Conservation (phyloP, 1,284 basidiomycete species). For the Boletellus deceptivus region DNA sequence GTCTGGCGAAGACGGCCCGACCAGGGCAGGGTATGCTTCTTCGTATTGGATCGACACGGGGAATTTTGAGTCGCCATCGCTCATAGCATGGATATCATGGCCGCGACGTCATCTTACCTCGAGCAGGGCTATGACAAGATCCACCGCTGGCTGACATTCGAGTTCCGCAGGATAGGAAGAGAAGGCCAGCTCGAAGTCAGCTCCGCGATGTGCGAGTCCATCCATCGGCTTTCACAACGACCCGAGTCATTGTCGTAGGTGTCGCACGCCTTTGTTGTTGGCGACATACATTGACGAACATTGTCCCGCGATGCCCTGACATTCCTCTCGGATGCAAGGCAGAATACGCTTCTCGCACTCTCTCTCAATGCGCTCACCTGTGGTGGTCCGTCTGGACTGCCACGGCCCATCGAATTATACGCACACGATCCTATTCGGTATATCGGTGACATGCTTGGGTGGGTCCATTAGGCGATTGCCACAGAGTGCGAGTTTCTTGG, state of each 20-base stretch:
- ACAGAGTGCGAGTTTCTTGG: slow-evolving; percentile 91
- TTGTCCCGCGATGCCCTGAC: slow-evolving; percentile 69
- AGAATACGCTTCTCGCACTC: slow-evolving; percentile 71
- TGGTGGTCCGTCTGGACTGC: slow-evolving; percentile 84
- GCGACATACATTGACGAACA: background rate
- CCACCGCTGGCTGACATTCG: slow-evolving; percentile 81
- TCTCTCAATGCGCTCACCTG: slow-evolving; percentile 89
- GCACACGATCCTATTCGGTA: slow-evolving; percentile 97
- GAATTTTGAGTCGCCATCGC: slow-evolving; percentile 1
- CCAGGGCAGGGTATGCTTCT: slow-evolving; percentile 71
- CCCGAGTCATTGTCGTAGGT: slow-evolving; percentile 80
- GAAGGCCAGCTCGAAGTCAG: slow-evolving; percentile 82
- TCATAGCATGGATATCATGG: slow-evolving; percentile 83
- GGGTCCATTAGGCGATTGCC: slow-evolving; percentile 96
- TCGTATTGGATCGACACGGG: background rate
- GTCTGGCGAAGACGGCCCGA: slow-evolving; percentile 80
- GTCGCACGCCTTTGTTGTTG: background rate
- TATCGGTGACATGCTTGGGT: slow-evolving; percentile 97
- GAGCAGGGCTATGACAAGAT: slow-evolving; percentile 91
- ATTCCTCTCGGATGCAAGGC: slow-evolving; percentile 79
- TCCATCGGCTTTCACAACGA: slow-evolving; percentile 69
- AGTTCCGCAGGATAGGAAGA: slow-evolving; percentile 80
- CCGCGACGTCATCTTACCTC: slow-evolving; percentile 75
- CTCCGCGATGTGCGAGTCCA: slow-evolving; percentile 67
- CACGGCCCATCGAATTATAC: slow-evolving; percentile 94